Conservation (phyloP, 2,329 filamentous ascomycete species). For the Sphaerulina vaccinii region DNA sequence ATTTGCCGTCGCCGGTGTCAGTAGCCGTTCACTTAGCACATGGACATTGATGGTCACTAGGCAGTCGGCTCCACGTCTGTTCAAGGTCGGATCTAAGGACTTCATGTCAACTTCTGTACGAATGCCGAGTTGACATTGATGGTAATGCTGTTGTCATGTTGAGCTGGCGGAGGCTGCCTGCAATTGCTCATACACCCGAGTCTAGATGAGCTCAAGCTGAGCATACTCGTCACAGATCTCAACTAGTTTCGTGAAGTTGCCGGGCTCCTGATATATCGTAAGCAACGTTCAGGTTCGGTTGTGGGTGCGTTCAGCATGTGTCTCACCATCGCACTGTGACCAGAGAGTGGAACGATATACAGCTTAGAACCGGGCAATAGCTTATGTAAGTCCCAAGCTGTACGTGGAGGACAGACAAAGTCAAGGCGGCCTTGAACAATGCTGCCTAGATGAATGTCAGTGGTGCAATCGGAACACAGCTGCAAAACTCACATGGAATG, state of each 20-base stretch:
- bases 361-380: constrained; percentile 16
- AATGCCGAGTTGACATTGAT: constrained; percentile 1
- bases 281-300: neutral
- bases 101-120: neutral
- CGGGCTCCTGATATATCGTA: constrained; percentile 9
- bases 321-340: constrained; percentile 19
- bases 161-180: neutral
- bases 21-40: constrained; percentile 7
- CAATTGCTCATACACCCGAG: neutral
- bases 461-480: neutral
- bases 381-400: constrained; percentile 21
- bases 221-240: constrained; percentile 17
- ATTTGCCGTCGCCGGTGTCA: neutral
- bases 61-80: constrained; percentile 1
- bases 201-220: constrained; percentile 1
- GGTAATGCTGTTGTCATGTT: neutral
- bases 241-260: constrained; percentile 13
- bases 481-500: constrained; percentile 17
- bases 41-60: constrained; percentile 7
- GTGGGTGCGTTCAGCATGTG: neutral
- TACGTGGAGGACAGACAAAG: constrained; percentile 16
- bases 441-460: constrained; percentile 8
- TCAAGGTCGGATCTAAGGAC: neutral
- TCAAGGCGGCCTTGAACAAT: constrained; percentile 21
- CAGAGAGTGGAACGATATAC: constrained; percentile 18